Evolutionary conservation across 2,329 filamentous ascomycete species (phyloP).

Genomic region (Aspergillus eucalypticola): DNA sequence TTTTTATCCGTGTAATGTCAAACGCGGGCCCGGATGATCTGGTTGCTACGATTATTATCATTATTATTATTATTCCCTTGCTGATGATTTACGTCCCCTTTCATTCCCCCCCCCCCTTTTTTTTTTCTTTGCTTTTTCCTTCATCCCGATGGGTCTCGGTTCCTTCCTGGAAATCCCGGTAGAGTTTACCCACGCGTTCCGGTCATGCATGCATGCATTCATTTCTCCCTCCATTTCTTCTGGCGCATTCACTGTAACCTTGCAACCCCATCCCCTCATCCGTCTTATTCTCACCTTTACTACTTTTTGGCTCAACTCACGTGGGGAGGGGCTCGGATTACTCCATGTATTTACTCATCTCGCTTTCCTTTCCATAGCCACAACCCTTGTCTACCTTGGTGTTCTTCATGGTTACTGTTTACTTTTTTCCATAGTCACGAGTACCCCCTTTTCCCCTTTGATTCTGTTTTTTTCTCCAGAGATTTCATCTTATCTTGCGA

Average conservation of each 20-base stretch:
- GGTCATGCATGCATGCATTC: neutral
- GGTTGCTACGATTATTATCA: neutral
- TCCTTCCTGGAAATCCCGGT: neutral
- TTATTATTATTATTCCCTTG: neutral
- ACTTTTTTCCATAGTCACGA: too few species aligned
- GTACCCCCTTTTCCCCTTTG: too few species aligned
- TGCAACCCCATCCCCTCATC: neutral
- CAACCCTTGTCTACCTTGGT: too few species aligned
- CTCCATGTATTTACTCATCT: neutral
- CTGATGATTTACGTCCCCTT: constrained; percentile 18
- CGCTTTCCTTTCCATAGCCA: neutral
- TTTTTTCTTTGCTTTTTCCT: neutral
- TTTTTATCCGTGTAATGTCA: constrained; percentile 13
- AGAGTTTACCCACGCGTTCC: neutral
- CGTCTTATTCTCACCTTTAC: neutral
- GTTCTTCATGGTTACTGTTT: too few species aligned
- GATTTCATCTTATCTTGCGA: too few species aligned
- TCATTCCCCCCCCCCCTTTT: neutral
- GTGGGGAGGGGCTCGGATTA: neutral
- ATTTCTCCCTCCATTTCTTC: neutral
- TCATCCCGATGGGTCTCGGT: neutral
- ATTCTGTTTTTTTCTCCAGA: too few species aligned
- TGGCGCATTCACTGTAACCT: neutral
- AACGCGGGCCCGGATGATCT: neutral
- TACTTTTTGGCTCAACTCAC: neutral